Evolutionary conservation across 306 rosid genomes (phyloP), one percentile per base, ranked within the genome.

Genomic region (Gastrolobium villosum): DNA sequence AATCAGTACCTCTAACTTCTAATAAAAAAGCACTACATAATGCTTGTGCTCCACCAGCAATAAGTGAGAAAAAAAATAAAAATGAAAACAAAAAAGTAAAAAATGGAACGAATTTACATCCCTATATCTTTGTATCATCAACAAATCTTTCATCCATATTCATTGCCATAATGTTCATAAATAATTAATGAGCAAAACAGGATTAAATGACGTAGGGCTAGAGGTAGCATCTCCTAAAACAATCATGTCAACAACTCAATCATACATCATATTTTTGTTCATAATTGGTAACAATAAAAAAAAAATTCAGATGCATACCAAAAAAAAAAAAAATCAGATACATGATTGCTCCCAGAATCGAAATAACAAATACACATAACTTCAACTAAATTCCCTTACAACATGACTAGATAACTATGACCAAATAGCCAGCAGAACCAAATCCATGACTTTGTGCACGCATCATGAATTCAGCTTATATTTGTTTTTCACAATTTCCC

Each of bases 1-100:
- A n/a, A 60, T 72, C 59, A 64, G 28, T 8, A 53, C 56, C 70
- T 54, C 39, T 20, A 72, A 72, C 64, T 70, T 56, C 71, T 50
- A 65, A 56, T 10, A 57, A 41, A 55, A 72, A 61, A 55, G 30
- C 65, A 36, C 31, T 63, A 34, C 65, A 64, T 4, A 77, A 82
- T 45, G 70, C 54, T 9, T 43, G 60, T 15, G 1, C 36, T 11
- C 49, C 63, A 65, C 36, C 52, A 14, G 26, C 13, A 26, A 67
- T 69, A 62, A 62, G 59, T 55, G 63, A 54, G n/a, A 10, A 41
- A 28, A 4, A 6, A 13, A 3, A 6, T 10, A 10, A 1, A 31
- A 3, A 36, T 28, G 10, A 2, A 10, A 26, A 44, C 36, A 28
- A 8, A 28, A 11, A 15, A 46, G 34, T 7, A 72, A 70, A 72